A percentile compares a stretch with the other conserved stretches of the same genome.
phyloP scores from a whole-genome alignment of 1,284 basidiomycete genomes.

The Coniferiporia sulphurascens region DNA sequence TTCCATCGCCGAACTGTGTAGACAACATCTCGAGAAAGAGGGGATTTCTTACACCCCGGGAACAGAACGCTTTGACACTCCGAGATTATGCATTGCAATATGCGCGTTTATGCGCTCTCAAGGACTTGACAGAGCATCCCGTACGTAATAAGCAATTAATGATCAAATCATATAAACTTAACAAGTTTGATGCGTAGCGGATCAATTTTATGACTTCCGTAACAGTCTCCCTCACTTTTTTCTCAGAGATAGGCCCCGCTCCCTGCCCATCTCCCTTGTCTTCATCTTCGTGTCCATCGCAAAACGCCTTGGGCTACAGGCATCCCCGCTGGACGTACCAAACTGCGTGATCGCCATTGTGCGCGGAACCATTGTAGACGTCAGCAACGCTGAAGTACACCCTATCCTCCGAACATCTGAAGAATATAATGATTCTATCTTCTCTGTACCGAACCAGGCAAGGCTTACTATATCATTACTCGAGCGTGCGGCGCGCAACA shows the following conservation, averaged over 20 bases:
- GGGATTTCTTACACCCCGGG: slow-evolving; percentile 24
- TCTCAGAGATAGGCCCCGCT: slow-evolving; percentile 41
- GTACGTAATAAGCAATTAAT: slow-evolving; percentile 26
- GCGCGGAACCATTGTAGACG: slow-evolving; percentile 43
- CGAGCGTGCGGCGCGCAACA: slow-evolving; percentile 36
- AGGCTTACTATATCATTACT: slow-evolving; percentile 35
- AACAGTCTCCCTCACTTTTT: slow-evolving; percentile 59
- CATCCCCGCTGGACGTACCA: slow-evolving; percentile 53
- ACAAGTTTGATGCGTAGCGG: slow-evolving; percentile 22
- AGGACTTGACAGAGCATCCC: slow-evolving; percentile 37
- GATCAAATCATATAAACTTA: slow-evolving; percentile 9
- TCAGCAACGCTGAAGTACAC: slow-evolving; percentile 33
- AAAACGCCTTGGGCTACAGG: slow-evolving; percentile 44
- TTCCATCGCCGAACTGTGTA: slow-evolving; percentile 38
- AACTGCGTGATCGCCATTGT: slow-evolving; percentile 45
- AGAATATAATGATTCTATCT: not conserved
- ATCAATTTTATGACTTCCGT: slow-evolving; percentile 36
- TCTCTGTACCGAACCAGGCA: not conserved
- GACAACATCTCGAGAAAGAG: slow-evolving; percentile 29
- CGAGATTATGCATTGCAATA: slow-evolving; percentile 35
- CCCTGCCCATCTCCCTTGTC: slow-evolving; percentile 57
- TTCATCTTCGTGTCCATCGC: slow-evolving; percentile 54
- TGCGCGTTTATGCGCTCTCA: slow-evolving; percentile 42
- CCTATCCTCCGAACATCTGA: slow-evolving; percentile 2
- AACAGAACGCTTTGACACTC: slow-evolving; percentile 27